Base-by-base conservation (phyloP, 2,329 filamentous ascomycete genomes). In the Cercospora nicotianae region DNA sequence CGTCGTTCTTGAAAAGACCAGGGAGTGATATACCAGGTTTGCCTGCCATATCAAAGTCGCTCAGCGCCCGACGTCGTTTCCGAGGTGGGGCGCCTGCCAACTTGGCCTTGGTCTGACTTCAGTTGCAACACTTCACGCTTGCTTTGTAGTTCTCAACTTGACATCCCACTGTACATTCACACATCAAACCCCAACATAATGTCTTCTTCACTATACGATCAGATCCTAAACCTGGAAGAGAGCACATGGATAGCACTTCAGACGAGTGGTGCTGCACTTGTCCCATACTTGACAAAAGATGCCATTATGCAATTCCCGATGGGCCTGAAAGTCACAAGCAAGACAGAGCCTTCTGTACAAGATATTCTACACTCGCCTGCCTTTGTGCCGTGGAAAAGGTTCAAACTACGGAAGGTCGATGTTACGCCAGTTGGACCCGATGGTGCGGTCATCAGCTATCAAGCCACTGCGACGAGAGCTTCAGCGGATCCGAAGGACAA, bases 381-480 rank as follows among this genome's bases (percentile, higher is more conserved):
- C 0, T 76, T 76, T 45, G 73, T 76, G 5, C 75, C 75, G 2
- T 76, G 75, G 75, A 75, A 73, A 66, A 70, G 60, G 4, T 76
- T 75, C 45, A 58, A 67, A 20, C 63, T 76, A 16, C 61, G 59
- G n/a, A 75, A 75, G 18, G 69, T 76, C 36, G 73, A 76, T 60
- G 75, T 76, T 4, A 71, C 69, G 51, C 68, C 72, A 3, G 62
- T 75, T 10, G 75, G 75, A 8, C 26, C 59, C 7, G 71, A 73
- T 20, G 74, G 74, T 5, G 75, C 74, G 10, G 63, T 75, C 3
- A 75, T 76, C 60, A 73, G 70, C 60, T 76, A 76, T 48, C 69
- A 70, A 26, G 73, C 73, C 9, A 66, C 69, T 36, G 75, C 75
- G 8, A 75, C 70, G 5, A 60, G 75, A 60, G 62, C 70, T 28